Percentiles rank a stretch among this genome's conserved stretches.
Conservation (phyloP, 106 monocot species). For the Platanthera zijinensis region DNA sequence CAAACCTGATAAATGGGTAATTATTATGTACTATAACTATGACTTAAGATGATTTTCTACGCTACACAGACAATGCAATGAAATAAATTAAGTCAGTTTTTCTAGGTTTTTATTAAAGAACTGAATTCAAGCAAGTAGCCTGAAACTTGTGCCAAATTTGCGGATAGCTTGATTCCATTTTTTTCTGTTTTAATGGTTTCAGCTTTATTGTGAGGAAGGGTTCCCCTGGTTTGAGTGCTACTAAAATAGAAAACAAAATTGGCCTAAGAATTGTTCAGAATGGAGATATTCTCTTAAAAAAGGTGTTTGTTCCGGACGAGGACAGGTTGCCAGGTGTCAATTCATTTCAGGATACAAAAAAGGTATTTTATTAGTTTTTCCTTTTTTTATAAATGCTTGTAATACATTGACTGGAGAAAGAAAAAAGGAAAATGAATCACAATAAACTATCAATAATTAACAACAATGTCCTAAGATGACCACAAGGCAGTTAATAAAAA, state of each 20-base stretch:
- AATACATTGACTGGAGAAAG: no score
- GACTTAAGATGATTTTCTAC: background rate
- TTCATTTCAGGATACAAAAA: constrained; percentile 72
- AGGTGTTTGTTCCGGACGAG: constrained; percentile 80
- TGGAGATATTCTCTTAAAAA: constrained; percentile 66
- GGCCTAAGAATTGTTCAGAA: constrained; percentile 82
- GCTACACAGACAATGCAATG: background rate
- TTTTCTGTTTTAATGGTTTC: background rate
- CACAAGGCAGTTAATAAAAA: no score
- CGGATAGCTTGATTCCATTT: background rate
- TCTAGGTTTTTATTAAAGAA: no score
- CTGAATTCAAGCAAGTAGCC: no score
- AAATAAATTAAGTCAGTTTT: background rate
- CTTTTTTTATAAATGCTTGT: no score
- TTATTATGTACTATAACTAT: background rate
- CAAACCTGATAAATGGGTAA: constrained; percentile 77
- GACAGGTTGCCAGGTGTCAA: constrained; percentile 58
- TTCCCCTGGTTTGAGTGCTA: constrained; percentile 47
- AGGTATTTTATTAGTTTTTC: constrained; percentile 29
- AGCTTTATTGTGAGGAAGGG: constrained; percentile 81
- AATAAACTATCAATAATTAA: no score
- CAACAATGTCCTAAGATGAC: no score
- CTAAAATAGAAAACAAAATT: constrained; percentile 84
- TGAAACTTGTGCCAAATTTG: background rate
- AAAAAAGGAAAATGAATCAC: no score